Conservation (phyloP, 441 rosid species). For the Francoa sonchifolia region DNA sequence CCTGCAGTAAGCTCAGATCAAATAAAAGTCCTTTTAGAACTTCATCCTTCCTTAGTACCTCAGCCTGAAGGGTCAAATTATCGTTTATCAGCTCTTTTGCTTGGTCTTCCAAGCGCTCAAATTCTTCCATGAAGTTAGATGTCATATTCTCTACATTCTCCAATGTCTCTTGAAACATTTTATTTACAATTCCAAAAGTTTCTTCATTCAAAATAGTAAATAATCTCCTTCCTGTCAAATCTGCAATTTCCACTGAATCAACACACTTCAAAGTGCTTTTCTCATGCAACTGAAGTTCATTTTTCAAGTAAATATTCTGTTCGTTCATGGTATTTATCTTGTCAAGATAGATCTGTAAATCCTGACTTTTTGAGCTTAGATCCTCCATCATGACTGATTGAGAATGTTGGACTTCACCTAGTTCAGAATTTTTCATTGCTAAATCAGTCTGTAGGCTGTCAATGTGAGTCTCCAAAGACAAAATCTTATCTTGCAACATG, state of each 20-base stretch:
- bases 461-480: conserved; percentile 38
- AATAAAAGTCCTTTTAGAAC: conserved; percentile 69
- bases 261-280: conserved; percentile 25
- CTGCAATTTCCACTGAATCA: conserved; percentile 23
- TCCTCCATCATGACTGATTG: conserved; percentile 34
- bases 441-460: conserved; percentile 40
- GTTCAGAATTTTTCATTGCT: conserved; percentile 33
- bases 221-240: conserved; percentile 15
- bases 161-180: conserved; percentile 33
- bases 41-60: conserved; percentile 76
- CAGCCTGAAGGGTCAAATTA: conserved; percentile 44
- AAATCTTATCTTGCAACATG: conserved; percentile 35
- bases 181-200: conserved; percentile 23
- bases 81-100: conserved; percentile 42
- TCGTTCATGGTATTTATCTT: conserved; percentile 24
- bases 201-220: conserved; percentile 26
- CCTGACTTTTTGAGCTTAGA: conserved; percentile 30
- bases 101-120: conserved; percentile 41
- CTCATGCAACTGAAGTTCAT: conserved; percentile 19
- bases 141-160: conserved; percentile 28
- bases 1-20: conserved; percentile 87
- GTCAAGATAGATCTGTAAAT: conserved; percentile 26
- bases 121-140: conserved; percentile 35
- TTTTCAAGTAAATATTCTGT: conserved; percentile 30
- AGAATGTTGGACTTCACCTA: conserved; percentile 34